Evolutionary conservation across 1,284 basidiomycete genomes (phyloP).

Genomic region (Pseudozyma tsukubaensis): DNA sequence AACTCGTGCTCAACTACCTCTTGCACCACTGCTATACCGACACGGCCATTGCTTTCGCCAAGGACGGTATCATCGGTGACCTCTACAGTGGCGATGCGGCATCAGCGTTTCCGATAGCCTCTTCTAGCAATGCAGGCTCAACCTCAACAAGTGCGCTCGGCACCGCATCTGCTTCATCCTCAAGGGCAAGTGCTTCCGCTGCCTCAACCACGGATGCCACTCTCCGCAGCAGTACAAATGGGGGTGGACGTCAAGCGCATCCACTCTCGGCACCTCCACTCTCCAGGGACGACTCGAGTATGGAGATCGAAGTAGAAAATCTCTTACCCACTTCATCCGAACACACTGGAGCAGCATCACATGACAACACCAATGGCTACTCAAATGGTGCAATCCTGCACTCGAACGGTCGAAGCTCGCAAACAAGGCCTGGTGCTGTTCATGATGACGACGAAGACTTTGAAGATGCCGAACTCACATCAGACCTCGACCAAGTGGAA

Average conservation of each 20-base stretch:
- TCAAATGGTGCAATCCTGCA: slow-evolving; percentile 18
- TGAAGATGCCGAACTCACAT: slow-evolving; percentile 27
- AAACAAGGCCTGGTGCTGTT: slow-evolving; percentile 2
- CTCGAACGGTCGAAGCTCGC: slow-evolving; percentile 13
- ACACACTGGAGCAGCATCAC: slow-evolving; percentile 6
- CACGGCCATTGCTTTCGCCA: slow-evolving; percentile 78
- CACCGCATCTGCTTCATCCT: slow-evolving; percentile 9
- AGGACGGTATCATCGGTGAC: slow-evolving; percentile 72
- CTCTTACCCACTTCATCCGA: slow-evolving; percentile 47
- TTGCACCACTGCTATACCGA: slow-evolving; percentile 78
- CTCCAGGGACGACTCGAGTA: slow-evolving; percentile 56
- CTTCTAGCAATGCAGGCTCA: slow-evolving; percentile 11
- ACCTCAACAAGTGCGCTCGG: slow-evolving; percentile 8
- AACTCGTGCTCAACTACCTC: slow-evolving; percentile 84
- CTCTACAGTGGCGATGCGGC: slow-evolving; percentile 22
- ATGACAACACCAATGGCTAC: slow-evolving; percentile 26
- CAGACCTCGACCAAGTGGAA: slow-evolving; percentile 20
- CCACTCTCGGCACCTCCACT: slow-evolving; percentile 57
- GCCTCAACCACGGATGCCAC: slow-evolving; percentile 6
- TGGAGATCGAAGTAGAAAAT: slow-evolving; percentile 60
- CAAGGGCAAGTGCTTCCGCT: slow-evolving; percentile 3
- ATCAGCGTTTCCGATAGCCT: not conserved
- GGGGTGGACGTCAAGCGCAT: slow-evolving; percentile 42
- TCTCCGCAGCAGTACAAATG: slow-evolving; percentile 1
- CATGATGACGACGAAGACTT: slow-evolving; percentile 23